Evolutionary conservation across 495 filamentous ascomycete species (phyloP), one percentile per base, ranked within the genome.

Genomic region (Aspergillus steynii): DNA sequence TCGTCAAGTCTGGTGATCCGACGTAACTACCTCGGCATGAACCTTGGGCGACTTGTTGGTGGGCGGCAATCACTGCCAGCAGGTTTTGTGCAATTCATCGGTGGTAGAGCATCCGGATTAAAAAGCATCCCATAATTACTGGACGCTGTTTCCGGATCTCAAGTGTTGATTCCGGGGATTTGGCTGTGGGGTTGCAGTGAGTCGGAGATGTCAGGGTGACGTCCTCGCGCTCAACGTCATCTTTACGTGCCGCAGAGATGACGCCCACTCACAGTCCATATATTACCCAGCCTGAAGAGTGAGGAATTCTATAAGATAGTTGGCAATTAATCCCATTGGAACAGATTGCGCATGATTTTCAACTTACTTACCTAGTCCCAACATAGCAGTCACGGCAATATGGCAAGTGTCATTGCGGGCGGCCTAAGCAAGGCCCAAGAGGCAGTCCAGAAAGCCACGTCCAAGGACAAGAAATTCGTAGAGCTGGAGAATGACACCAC

Each of bases 391-490:
- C 48, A 48, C 25, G 12, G 28, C 50, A 61, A 20, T 28, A 74
- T 74, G 71, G 65, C 71, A n/a, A 67, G 62, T 29, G 50, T 63
- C 14, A 54, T 74, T 26, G 66, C 65, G 27, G 69, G 62, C 14
- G 69, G 69, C 54, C 60, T 74, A n/a, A 65, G 70, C 51, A 71
- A 68, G 55, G 69, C 60, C 63, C 69, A 74, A 45, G 67, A 74
- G 48, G 71, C 58, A 5, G 66, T 74, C 37, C 62, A 66, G 61
- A 62, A 60, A 37, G 64, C 64, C 25, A 37, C 65, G 37, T 68
- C 67, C 25, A 66, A 68, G 59, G 63, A 69, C 46, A 74, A 71
- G 52, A 71, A 71, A 52, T 28, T 53, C 1, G 65, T 66, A 29
- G 64, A 66, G 14, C 57, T 66, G 10, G 56, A 59, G 29, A 51